Evolutionary conservation across 768 basidiomycete genomes (phyloP), one percentile per base, ranked within the genome.

Genomic region (Kwoniella mangroviensis): DNA sequence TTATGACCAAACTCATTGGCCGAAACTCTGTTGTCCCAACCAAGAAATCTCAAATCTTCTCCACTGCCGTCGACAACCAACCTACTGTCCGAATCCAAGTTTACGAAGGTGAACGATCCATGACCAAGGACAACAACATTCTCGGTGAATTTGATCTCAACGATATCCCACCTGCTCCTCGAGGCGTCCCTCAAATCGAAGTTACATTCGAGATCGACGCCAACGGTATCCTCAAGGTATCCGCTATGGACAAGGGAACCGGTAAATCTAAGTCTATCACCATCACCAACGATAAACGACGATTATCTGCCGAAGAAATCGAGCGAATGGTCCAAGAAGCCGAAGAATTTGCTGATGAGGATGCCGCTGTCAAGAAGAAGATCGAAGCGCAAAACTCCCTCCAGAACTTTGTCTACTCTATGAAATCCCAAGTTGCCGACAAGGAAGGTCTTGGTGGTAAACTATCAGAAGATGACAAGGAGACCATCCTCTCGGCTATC

Each of bases 81-180:
- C 82, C 83, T 24, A 82, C 81, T 68, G 83, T 84, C 56, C 70
- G 79, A 59, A 84, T 84, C 70, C 83, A 84, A 66, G 83, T 84
- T 64, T 85, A 75, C 70, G 96, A 98, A 87, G 96, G 95, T 85
- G 94, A 98, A 84, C 93, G 95, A 87, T 93, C 94, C 41, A 92
- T 94, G 81, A 97, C 95, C 70, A 97, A 95, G 87, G 96, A 98
- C 86, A 98, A 98, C 88, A 97, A 98, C 86, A 84, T 94, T 42
- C 92, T 98, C 82, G 96, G 96, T 83, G 97, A 98, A 86, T 98
- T 98, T 84, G 94, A 98, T 85, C 90, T 98, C 41, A 92, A 92
- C 71, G 93, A 94, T 67, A 98, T 98, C 72, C 95, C 92, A 22
- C 94, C 96, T 51, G 93, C 95, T 26, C 96, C 96, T 71, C 93